These are phyloP conservation scores for Myxozyma monticola DNA, from an alignment of 805 yeast genomes.

Conservation along the genomic window DNA sequence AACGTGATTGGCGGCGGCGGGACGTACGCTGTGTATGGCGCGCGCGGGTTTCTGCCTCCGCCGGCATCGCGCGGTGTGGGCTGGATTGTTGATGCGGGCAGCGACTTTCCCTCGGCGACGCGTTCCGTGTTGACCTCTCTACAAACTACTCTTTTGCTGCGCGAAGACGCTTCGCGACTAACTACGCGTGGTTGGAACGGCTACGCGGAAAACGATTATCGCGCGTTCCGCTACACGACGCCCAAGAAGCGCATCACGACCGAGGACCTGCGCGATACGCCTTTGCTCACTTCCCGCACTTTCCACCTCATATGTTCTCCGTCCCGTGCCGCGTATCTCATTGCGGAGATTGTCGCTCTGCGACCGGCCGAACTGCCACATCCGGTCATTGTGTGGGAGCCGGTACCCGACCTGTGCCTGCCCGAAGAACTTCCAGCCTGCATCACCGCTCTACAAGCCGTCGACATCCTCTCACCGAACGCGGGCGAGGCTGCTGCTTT, in stretches of 20 bases:
- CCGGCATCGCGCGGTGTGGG: conserved; percentile 46
- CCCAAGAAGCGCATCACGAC: conserved; percentile 62
- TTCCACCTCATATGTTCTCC: conserved; percentile 79
- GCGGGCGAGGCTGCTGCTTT: conserved; percentile 76
- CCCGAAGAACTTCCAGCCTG: conserved; percentile 50
- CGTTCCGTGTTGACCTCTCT: conserved; percentile 53
- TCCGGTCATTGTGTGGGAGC: conserved; percentile 69
- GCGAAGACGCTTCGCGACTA: conserved; percentile 52
- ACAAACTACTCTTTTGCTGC: conserved; percentile 59
- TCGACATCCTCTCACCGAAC: conserved; percentile 77
- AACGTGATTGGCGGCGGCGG: conserved; percentile 90
- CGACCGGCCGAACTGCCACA: conserved; percentile 5
- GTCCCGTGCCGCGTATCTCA: conserved; percentile 53
- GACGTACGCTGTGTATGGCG: conserved; percentile 74
- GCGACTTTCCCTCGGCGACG: conserved; percentile 63
- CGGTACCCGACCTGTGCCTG: conserved; percentile 73
- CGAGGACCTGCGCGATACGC: conserved; percentile 49
- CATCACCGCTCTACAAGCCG: conserved; percentile 42
- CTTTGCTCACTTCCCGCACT: conserved; percentile 46
- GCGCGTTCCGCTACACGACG: conserved; percentile 61
- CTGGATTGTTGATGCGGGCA: conserved; percentile 78
- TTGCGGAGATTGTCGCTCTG: conserved; percentile 31
- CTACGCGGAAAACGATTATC: conserved; percentile 62
- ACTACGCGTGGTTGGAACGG: conserved; percentile 83
- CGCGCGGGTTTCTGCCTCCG: conserved; percentile 52